Evolutionary conservation across 2,329 filamentous ascomycete species (phyloP).

Genomic region (Aureobasidium sp.): DNA sequence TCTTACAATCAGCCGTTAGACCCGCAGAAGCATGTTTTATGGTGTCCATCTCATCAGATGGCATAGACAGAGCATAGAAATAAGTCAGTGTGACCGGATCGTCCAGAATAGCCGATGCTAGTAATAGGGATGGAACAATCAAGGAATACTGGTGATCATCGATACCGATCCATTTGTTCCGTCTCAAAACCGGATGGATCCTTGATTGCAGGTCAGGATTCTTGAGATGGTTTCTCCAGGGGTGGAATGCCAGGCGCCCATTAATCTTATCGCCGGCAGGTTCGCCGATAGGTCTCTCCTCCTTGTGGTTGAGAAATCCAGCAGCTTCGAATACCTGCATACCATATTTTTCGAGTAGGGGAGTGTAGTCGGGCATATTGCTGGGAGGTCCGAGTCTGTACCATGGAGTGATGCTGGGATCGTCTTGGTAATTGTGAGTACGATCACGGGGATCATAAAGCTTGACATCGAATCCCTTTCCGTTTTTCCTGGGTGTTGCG

Average conservation of each 20-base stretch:
- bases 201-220: not conserved
- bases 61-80: not conserved
- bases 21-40: not conserved
- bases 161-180: not conserved
- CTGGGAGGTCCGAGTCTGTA: not conserved
- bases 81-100: not conserved
- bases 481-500: not conserved
- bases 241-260: not conserved
- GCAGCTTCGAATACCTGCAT: not conserved
- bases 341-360: not conserved
- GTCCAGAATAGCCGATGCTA: not conserved
- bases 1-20: not conserved
- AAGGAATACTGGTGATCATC: not conserved
- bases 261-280: not conserved
- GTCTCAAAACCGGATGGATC: not conserved
- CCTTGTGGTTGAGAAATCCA: not conserved
- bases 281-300: not conserved
- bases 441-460: not conserved
- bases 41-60: not conserved
- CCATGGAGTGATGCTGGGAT: too few relatives aligned
- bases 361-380: not conserved
- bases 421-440: too few relatives aligned
- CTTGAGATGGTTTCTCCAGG: not conserved
- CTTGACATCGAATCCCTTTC: not conserved
- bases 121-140: not conserved